These are phyloP conservation scores for Hymenoscyphus occultus DNA, from an alignment of 2,329 filamentous ascomycete genomes.

Conservation along the genomic window DNA sequence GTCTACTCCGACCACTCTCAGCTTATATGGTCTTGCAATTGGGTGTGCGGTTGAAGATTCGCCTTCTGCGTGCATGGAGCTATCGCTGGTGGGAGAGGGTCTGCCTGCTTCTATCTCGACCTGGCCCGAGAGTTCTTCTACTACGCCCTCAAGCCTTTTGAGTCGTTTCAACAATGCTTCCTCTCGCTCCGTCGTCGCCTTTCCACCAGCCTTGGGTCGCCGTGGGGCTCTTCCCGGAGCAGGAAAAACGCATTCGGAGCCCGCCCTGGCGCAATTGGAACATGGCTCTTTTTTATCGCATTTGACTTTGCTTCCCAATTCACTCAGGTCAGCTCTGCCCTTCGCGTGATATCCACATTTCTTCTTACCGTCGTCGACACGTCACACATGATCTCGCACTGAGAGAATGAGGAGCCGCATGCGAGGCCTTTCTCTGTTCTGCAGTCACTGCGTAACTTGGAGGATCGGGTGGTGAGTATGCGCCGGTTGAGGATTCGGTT, in stretches of 20 bases:
- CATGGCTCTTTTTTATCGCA: conserved; percentile 75
- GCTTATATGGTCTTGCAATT: conserved; percentile 13
- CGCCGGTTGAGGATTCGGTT: conserved; percentile 5
- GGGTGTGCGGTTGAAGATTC: conserved; percentile 17
- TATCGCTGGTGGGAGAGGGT: conserved; percentile 30
- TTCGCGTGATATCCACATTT: neutral
- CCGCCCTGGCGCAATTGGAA: conserved; percentile 68
- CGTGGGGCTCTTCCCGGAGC: conserved; percentile 62
- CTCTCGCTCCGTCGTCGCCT: conserved; percentile 56
- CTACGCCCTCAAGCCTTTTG: conserved; percentile 71
- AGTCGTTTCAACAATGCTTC: conserved; percentile 69
- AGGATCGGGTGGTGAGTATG: conserved; percentile 7
- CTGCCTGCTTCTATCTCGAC: conserved; percentile 40
- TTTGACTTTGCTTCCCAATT: conserved; percentile 54
- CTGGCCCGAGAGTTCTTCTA: conserved; percentile 65
- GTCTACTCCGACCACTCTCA: conserved; percentile 32
- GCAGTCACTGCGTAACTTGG: neutral
- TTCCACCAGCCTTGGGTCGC: conserved; percentile 62
- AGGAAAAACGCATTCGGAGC: conserved; percentile 71
- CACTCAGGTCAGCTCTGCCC: neutral
- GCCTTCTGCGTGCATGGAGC: conserved; percentile 24
- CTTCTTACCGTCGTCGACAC: conserved; percentile 45
- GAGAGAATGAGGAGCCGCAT: conserved; percentile 27
- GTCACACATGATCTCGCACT: conserved; percentile 45
- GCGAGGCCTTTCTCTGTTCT: conserved; percentile 17